Evolutionary conservation across 805 yeast species (phyloP).

Genomic region (Wickerhamomyces bisporus): DNA sequence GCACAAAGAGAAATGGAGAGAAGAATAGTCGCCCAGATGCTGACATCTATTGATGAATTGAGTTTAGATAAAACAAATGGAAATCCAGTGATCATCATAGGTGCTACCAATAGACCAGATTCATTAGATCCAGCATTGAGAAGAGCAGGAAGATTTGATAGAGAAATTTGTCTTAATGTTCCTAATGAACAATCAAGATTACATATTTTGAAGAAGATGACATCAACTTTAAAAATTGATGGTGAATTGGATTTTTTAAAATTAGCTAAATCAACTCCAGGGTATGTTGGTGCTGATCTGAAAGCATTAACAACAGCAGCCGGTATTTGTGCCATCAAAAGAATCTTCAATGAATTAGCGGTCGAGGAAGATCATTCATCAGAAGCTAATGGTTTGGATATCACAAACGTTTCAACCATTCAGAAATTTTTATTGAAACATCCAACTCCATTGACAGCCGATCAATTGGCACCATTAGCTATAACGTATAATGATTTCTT

Average conservation of each 20-base stretch:
- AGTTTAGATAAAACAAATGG: conserved; percentile 86
- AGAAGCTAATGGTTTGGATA: conserved; percentile 22
- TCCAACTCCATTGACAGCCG: conserved; percentile 73
- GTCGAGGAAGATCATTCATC: conserved; percentile 28
- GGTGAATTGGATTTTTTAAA: conserved; percentile 65
- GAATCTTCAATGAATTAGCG: conserved; percentile 63
- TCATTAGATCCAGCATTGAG: conserved; percentile 90
- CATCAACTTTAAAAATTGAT: conserved; percentile 56
- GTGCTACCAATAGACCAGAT: conserved; percentile 97
- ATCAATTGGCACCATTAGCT: conserved; percentile 69
- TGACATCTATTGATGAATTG: conserved; percentile 92
- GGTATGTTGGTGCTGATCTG: conserved; percentile 96
- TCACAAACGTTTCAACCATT: conserved; percentile 48
- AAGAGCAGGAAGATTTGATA: conserved; percentile 94
- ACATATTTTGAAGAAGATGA: conserved; percentile 71
- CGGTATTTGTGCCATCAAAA: conserved; percentile 87
- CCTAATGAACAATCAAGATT: conserved; percentile 83
- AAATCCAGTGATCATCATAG: conserved; percentile 88
- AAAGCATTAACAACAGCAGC: conserved; percentile 93
- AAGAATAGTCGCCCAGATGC: conserved; percentile 90
- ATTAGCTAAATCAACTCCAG: conserved; percentile 91
- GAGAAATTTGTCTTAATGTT: conserved; percentile 92
- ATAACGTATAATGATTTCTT: conserved; percentile 78
- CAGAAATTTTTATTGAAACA: conserved; percentile 67
- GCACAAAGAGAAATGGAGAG: conserved; percentile 98